Evolutionary conservation across 345 rosid genomes (phyloP).

Genomic region (Geranium rotundifolium): DNA sequence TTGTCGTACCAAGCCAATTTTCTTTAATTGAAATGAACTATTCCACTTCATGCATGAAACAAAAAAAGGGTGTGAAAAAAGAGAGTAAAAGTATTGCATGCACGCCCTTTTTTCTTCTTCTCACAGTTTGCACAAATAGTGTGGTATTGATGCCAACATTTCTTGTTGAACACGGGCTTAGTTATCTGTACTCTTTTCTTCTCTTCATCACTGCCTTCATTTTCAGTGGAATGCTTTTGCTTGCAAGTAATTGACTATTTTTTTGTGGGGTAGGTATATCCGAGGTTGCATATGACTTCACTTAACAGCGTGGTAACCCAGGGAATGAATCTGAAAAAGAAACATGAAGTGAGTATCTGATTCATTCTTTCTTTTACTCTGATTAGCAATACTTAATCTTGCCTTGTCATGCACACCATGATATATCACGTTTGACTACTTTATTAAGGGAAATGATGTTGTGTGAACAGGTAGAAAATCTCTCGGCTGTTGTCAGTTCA

Average conservation of each 20-base stretch:
- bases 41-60: background rate
- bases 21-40: background rate
- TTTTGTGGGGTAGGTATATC: slow-evolving; percentile 33
- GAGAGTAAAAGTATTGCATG: background rate
- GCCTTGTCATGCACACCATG: background rate
- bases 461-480: slow-evolving; percentile 65
- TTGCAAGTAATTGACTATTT: background rate
- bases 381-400: background rate
- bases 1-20: background rate
- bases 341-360: slow-evolving; percentile 55
- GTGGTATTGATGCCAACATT: too few species aligned
- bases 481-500: slow-evolving; percentile 63
- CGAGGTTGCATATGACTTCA: slow-evolving; percentile 32
- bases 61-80: background rate
- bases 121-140: too few species aligned
- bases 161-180: too few species aligned
- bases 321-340: slow-evolving; percentile 88
- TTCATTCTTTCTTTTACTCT: background rate
- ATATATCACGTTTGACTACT: background rate
- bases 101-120: background rate
- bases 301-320: slow-evolving; percentile 62
- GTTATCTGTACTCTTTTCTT: too few species aligned
- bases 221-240: too few species aligned
- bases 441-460: slow-evolving; percentile 4
- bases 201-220: too few species aligned